A percentile compares a stretch with the other conserved stretches of the same genome.
Evolutionary conservation across 2,329 filamentous ascomycete species (phyloP).

Genomic region (Colletotrichum plurivorum): DNA sequence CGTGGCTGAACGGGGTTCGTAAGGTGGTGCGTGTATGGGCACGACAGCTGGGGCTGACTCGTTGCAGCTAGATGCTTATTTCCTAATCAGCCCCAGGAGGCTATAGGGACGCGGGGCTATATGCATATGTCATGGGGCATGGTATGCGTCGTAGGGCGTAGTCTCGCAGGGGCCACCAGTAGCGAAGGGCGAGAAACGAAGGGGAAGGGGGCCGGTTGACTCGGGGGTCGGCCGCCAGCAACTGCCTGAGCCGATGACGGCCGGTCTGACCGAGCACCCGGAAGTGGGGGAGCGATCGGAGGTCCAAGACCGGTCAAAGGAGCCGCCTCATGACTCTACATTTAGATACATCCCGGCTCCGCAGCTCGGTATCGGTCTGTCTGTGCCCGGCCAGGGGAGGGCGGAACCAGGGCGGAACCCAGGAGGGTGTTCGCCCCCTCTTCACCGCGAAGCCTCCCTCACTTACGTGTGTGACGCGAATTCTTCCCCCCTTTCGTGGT

Average conservation of each 20-base stretch:
- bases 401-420: too few relatives aligned
- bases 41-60: constrained; percentile 22
- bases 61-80: constrained; percentile 12
- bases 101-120: not conserved
- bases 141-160: not conserved
- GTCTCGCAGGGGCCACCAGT: constrained; percentile 4
- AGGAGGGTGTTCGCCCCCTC: constrained; percentile 7
- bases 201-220: not conserved
- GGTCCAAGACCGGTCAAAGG: constrained; percentile 6
- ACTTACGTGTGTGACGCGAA: constrained; percentile 17
- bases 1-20: constrained; percentile 19
- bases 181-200: not conserved
- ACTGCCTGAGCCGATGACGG: not conserved
- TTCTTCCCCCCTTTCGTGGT: not conserved
- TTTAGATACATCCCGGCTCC: constrained; percentile 20
- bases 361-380: constrained; percentile 1
- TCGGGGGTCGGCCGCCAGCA: not conserved
- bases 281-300: constrained; percentile 19
- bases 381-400: not conserved
- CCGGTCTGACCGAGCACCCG: constrained; percentile 18
- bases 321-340: not conserved
- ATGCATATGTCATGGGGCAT: too few relatives aligned
- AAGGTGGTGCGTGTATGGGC: constrained; percentile 23
- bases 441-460: constrained; percentile 12
- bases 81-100: not conserved